Base-by-base conservation (phyloP, 768 basidiomycete species). In the Sarcodon aspratus region DNA sequence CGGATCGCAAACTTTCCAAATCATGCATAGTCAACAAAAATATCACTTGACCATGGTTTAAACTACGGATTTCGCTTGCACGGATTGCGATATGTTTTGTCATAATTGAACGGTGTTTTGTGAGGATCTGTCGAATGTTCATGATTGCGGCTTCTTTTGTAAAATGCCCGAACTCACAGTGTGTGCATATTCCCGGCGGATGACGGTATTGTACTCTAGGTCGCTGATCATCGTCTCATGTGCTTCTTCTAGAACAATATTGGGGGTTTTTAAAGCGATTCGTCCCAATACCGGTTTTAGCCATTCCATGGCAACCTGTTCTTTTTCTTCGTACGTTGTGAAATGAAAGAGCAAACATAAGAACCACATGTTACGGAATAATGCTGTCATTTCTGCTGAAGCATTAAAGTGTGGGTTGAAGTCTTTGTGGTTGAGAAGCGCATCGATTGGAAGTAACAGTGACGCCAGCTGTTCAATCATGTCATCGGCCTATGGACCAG, bases 351-450 rank as follows among this genome's bases (percentile, higher is more conserved):
- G 75, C 21, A 87, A 77, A 60, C 89, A 92, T 15, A 97, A 66
- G 65, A 94, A 92, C 95, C 95, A 99, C 66, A 93, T 73, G 58
- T 90, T 92, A 40, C 93, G 79, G 75, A 96, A 98, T 17, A 91
- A 69, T 5, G 79, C 69, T 9, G 85, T 79, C 10, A 90, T 61
- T 18, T 79, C 79, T 5, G 78, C 59, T 0, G 80, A 71, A 15
- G 80, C 65, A 27, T 72, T 64, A 13, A 70, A 47, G 33, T 80
- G 74, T 1, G 85, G 79, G 42, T 74, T 71, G 62, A 85, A 87
- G 51, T 82, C 79, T 11, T 65, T 56, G 56, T 92, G 88, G 33
- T 73, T 67, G 18, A 99, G 73, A 18, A 96, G 74, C 1, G 89
- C 84, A 59, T 95, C 92, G 49, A 99, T 90, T 1, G 94, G 90